A percentile compares a stretch with the other conserved stretches of the same genome.
phyloP scores from a whole-genome alignment of 2,329 filamentous ascomycete species.

The Xylaria hypoxylon region DNA sequence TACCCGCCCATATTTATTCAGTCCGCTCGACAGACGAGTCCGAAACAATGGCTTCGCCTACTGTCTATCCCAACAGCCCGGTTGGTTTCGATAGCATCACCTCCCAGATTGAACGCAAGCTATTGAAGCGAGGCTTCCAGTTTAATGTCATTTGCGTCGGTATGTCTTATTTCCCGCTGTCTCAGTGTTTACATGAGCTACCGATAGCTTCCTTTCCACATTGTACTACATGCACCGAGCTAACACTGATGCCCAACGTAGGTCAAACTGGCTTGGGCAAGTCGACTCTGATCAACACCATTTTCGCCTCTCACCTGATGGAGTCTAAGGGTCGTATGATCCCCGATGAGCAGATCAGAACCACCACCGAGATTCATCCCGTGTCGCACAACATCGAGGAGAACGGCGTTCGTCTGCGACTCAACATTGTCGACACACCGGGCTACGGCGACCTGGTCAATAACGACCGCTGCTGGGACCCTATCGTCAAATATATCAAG shows the following conservation, averaged over 20 bases:
- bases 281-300: conserved; percentile 99
- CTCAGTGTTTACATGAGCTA: conserved; percentile 4
- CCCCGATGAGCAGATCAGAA: conserved; percentile 92
- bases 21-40: conserved; percentile 46
- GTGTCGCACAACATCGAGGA: conserved; percentile 99
- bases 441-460: conserved; percentile 99
- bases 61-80: conserved; percentile 93
- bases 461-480: conserved; percentile 99
- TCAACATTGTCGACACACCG: conserved; percentile 99
- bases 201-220: conserved; percentile 3
- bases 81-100: conserved; percentile 99
- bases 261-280: conserved; percentile 99
- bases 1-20: conserved; percentile 45
- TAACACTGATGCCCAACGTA: conserved; percentile 58
- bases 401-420: conserved; percentile 94
- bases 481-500: conserved; percentile 99
- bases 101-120: conserved; percentile 98
- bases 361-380: conserved; percentile 97
- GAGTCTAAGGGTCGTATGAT: conserved; percentile 96
- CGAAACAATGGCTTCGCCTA: conserved; percentile 73
- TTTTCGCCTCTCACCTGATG: conserved; percentile 99
- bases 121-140: conserved; percentile 99
- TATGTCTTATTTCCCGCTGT: conserved; percentile 64
- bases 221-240: conserved; percentile 33
- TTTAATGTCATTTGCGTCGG: conserved; percentile 99